These are phyloP conservation scores for Tubosaeta sp. DNA, from an alignment of 768 basidiomycete genomes.

Conservation along the genomic window DNA sequence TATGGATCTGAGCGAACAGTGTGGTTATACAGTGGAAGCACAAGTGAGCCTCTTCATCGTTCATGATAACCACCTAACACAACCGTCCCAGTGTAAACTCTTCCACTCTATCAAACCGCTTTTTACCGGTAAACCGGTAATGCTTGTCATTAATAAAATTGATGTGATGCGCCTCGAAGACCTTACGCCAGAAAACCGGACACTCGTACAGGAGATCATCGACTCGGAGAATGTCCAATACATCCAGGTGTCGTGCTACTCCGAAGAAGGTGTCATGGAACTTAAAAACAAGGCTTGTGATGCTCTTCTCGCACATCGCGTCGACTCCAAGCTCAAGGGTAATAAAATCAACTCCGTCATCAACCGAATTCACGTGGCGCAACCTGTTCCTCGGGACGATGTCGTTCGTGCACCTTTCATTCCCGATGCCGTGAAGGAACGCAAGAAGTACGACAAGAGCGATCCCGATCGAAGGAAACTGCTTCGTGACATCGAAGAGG, in stretches of 20 bases:
- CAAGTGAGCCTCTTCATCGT: constrained; percentile 52
- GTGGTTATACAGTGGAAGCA: constrained; percentile 95
- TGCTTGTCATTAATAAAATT: constrained; percentile 98
- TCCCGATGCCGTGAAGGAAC: constrained; percentile 75
- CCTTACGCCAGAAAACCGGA: constrained; percentile 67
- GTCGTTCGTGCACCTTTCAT: constrained; percentile 84
- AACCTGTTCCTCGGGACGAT: constrained; percentile 89
- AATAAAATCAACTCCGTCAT: constrained; percentile 88
- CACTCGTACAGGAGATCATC: constrained; percentile 86
- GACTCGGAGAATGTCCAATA: constrained; percentile 63
- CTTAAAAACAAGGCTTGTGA: constrained; percentile 96
- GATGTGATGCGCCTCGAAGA: constrained; percentile 90
- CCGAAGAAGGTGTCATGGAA: constrained; percentile 97
- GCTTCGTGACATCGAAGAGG: constrained; percentile 78
- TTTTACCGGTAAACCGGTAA: constrained; percentile 86
- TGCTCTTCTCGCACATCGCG: constrained; percentile 89
- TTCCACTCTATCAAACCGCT: constrained; percentile 99
- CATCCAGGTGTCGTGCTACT: constrained; percentile 89
- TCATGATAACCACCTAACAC: not conserved
- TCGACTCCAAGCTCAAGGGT: constrained; percentile 91
- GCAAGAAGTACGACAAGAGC: constrained; percentile 79
- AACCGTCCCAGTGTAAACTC: constrained; percentile 73
- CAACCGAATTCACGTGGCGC: constrained; percentile 94
- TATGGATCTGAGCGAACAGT: constrained; percentile 98
- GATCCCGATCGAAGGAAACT: constrained; percentile 75